Evolutionary conservation across 2,329 filamentous ascomycete genomes (phyloP).

Genomic region (Zasmidium cellare): DNA sequence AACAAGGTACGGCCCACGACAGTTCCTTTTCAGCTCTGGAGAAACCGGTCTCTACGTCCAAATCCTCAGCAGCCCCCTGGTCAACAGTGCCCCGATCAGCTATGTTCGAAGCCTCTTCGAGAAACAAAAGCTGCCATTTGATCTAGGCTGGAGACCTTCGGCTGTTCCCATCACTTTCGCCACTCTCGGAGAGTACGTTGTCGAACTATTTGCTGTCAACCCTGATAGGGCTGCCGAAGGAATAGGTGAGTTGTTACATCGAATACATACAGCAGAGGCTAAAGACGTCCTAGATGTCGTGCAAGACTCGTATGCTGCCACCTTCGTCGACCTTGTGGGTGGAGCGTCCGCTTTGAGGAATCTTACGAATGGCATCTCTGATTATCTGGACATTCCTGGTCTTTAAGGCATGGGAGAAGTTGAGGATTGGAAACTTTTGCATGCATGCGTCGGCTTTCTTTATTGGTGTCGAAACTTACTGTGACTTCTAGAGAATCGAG

Average conservation of each 20-base stretch:
- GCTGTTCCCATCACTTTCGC: conserved; percentile 11
- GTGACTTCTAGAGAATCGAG: too few species aligned
- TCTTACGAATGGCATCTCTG: conserved; percentile 6
- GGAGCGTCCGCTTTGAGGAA: conserved; percentile 6
- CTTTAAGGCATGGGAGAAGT: not conserved
- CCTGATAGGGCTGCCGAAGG: conserved; percentile 8
- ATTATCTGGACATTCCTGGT: conserved; percentile 9
- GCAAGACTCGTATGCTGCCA: conserved; percentile 4
- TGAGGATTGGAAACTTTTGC: too few species aligned
- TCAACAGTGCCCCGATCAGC: conserved; percentile 29
- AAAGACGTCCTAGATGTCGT: not conserved
- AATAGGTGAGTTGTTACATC: not conserved
- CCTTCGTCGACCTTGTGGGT: conserved; percentile 1
- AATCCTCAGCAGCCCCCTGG: conserved; percentile 30
- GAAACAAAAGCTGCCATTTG: conserved; percentile 33
- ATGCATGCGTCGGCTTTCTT: too few species aligned
- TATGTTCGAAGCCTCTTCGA: conserved; percentile 30
- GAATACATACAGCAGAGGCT: not conserved
- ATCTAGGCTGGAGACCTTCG: conserved; percentile 31
- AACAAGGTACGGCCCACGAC: conserved; percentile 26
- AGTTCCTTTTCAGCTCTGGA: conserved; percentile 35
- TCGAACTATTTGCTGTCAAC: conserved; percentile 13
- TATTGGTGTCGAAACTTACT: too few species aligned
- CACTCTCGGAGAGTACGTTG: conserved; percentile 9
- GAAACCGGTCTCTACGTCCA: conserved; percentile 36